A percentile compares a stretch with the other conserved stretches of the same genome.
Conservation (phyloP, 106 monocot genomes). For the Dendrobium chrysotoxum region DNA sequence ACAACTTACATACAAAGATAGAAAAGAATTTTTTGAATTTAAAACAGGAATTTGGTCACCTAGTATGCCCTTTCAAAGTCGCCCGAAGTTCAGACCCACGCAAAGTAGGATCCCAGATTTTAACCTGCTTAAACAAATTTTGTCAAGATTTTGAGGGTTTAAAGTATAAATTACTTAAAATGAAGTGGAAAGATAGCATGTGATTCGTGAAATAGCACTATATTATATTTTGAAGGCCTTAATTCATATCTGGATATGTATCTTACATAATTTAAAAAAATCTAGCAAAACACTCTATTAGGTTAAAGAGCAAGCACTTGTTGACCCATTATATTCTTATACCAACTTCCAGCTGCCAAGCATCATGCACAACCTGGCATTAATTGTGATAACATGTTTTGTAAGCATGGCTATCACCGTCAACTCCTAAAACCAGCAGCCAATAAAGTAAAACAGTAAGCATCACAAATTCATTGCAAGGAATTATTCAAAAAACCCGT, state of each 20-base stretch:
- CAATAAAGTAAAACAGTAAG: no score
- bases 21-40: not conserved
- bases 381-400: not conserved
- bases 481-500: no score
- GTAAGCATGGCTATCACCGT: no score
- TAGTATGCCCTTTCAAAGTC: constrained; percentile 72
- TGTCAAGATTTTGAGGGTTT: not conserved
- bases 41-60: constrained; percentile 19
- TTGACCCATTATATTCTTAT: not conserved
- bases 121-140: constrained; percentile 41
- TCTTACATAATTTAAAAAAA: not conserved
- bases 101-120: constrained; percentile 76
- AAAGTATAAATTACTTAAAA: not conserved
- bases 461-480: no score
- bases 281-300: not conserved
- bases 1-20: not conserved
- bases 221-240: not conserved
- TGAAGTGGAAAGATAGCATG: not conserved
- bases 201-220: not conserved
- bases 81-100: constrained; percentile 72
- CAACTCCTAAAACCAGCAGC: no score
- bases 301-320: not conserved
- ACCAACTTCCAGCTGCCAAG: not conserved
- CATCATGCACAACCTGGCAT: not conserved
- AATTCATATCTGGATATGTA: not conserved